Conservation (phyloP, 345 rosid species). For the Draba incana region DNA sequence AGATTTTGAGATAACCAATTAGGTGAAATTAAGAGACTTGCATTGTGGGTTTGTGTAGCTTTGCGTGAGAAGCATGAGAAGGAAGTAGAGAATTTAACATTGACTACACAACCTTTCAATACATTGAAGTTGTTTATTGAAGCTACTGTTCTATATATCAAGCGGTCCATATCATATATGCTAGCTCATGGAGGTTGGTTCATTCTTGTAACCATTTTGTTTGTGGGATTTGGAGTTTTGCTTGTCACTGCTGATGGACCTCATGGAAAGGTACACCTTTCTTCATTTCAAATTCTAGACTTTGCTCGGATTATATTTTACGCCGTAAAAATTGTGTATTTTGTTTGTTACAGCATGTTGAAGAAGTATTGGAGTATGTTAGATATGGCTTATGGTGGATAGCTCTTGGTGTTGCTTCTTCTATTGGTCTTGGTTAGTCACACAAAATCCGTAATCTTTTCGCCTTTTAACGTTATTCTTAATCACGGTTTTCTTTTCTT, state of each 20-base stretch:
- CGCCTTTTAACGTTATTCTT: not conserved
- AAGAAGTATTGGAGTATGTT: slow-evolving; percentile 66
- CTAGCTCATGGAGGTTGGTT: slow-evolving; percentile 76
- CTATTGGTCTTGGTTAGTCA: slow-evolving; percentile 96
- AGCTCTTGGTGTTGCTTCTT: slow-evolving; percentile 97
- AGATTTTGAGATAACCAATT: not conserved
- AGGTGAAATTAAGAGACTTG: slow-evolving; percentile 7
- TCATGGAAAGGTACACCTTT: slow-evolving; percentile 74
- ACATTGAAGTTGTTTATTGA: slow-evolving; percentile 71
- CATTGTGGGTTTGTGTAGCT: slow-evolving; percentile 49
- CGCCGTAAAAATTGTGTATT: not conserved
- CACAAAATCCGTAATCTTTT: not conserved
- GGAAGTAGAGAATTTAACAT: slow-evolving; percentile 72
- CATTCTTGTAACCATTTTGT: slow-evolving; percentile 52
- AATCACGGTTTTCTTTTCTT: not conserved
- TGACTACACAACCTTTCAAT: slow-evolving; percentile 69
- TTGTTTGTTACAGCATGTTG: slow-evolving; percentile 63
- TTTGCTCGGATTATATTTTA: not conserved
- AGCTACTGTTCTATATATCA: slow-evolving; percentile 63
- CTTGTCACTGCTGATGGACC: slow-evolving; percentile 80
- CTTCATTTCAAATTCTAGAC: not conserved
- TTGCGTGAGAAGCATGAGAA: slow-evolving; percentile 61
- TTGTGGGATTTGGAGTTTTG: slow-evolving; percentile 40
- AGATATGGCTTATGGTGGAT: slow-evolving; percentile 91
- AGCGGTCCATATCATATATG: slow-evolving; percentile 53